Evolutionary conservation across 805 yeast genomes (phyloP).

Genomic region (Lipomyces japonicus): DNA sequence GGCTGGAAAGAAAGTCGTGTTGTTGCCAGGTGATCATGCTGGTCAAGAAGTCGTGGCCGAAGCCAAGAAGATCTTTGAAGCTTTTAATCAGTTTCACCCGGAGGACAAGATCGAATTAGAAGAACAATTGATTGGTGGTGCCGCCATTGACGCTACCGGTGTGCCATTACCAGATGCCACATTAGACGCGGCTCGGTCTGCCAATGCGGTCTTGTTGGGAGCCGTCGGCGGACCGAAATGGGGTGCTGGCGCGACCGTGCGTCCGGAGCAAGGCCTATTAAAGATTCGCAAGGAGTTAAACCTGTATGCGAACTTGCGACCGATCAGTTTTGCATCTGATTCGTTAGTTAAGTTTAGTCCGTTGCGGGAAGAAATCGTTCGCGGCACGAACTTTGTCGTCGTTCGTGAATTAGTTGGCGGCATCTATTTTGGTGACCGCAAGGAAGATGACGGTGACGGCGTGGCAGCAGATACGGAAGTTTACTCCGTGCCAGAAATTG

Average conservation of each 20-base stretch:
- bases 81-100: slow-evolving; percentile 61
- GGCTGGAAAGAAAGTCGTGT: slow-evolving; percentile 65
- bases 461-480: slow-evolving; percentile 92
- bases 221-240: slow-evolving; percentile 99
- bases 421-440: slow-evolving; percentile 93
- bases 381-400: slow-evolving; percentile 87
- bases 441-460: slow-evolving; percentile 83
- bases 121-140: slow-evolving; percentile 92
- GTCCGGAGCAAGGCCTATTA: slow-evolving; percentile 96
- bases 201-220: slow-evolving; percentile 95
- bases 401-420: slow-evolving; percentile 98
- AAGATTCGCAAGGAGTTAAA: slow-evolving; percentile 92
- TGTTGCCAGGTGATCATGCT: slow-evolving; percentile 95
- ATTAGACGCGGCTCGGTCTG: slow-evolving; percentile 71
- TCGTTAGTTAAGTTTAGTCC: slow-evolving; percentile 83
- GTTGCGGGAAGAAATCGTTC: slow-evolving; percentile 74
- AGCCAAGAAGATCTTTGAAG: slow-evolving; percentile 85
- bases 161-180: slow-evolving; percentile 83
- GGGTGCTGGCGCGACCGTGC: slow-evolving; percentile 94
- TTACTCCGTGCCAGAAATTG: slow-evolving; percentile 86
- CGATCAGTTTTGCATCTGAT: slow-evolving; percentile 89
- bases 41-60: slow-evolving; percentile 87
- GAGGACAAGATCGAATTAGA: slow-evolving; percentile 62
- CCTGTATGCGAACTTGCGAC: slow-evolving; percentile 93
- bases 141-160: slow-evolving; percentile 96